A percentile compares a stretch with the other conserved stretches of the same genome.
phyloP scores from a whole-genome alignment of 495 filamentous ascomycete species.

The Talaromyces wortmannii region DNA sequence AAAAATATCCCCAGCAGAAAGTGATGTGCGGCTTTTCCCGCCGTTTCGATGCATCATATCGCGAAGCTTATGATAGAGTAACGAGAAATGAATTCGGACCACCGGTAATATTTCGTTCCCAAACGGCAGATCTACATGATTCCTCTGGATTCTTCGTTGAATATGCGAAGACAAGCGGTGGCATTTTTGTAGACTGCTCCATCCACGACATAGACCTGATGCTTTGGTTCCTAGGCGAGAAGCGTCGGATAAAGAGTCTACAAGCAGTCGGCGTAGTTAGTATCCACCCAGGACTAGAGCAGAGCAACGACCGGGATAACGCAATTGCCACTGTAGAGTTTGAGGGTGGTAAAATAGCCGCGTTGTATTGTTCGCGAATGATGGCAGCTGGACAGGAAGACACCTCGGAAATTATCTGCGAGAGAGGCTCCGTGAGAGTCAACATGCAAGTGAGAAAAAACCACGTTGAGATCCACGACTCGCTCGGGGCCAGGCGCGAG shows the following conservation, averaged over 20 bases:
- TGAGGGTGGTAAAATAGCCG: constrained; percentile 51
- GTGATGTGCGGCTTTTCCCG: constrained; percentile 55
- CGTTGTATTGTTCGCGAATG: constrained; percentile 53
- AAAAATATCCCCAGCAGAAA: constrained; percentile 43
- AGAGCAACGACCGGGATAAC: constrained; percentile 55
- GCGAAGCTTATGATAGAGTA: constrained; percentile 41
- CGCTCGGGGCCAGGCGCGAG: constrained; percentile 43
- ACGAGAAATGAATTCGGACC: constrained; percentile 39
- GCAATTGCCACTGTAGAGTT: constrained; percentile 59
- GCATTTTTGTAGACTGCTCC: constrained; percentile 56
- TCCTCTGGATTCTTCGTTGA: constrained; percentile 49
- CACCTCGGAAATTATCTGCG: constrained; percentile 57
- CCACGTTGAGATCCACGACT: constrained; percentile 46
- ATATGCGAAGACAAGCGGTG: constrained; percentile 48
- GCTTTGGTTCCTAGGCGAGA: constrained; percentile 49
- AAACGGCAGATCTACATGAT: constrained; percentile 52
- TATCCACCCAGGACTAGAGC: constrained; percentile 51
- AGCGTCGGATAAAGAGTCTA: constrained; percentile 42
- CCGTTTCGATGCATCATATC: constrained; percentile 50
- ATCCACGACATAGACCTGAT: constrained; percentile 55
- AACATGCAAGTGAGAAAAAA: constrained; percentile 46
- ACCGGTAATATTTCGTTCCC: constrained; percentile 45
- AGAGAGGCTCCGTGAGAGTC: constrained; percentile 49
- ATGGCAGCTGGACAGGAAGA: constrained; percentile 60
- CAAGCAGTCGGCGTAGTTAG: constrained; percentile 48